Evolutionary conservation across 495 filamentous ascomycete genomes (phyloP).

Genomic region (Aspergillus avenaceus): DNA sequence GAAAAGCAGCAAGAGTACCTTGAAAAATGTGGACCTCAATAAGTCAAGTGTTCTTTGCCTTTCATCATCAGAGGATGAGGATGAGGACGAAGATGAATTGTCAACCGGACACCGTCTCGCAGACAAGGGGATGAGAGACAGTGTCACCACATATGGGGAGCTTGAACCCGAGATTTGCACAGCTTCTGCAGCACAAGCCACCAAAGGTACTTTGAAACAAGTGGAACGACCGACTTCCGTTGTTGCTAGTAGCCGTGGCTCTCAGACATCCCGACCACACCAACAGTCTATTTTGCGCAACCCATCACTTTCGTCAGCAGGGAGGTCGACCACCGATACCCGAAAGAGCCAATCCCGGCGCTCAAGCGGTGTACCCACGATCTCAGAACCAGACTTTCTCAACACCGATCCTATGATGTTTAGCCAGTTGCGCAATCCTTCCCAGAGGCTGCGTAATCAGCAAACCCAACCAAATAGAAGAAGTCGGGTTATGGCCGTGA

Average conservation of each 20-base stretch:
- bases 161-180: conserved; percentile 41
- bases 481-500: conserved; percentile 79
- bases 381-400: conserved; percentile 29
- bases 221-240: conserved; percentile 27
- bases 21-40: conserved; percentile 45
- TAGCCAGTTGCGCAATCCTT: conserved; percentile 1
- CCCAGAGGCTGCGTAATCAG: conserved; percentile 8
- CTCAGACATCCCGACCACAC: conserved; percentile 16
- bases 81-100: conserved; percentile 22
- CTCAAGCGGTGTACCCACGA: conserved; percentile 31
- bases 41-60: conserved; percentile 52
- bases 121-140: conserved; percentile 26
- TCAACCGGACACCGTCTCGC: conserved; percentile 6
- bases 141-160: conserved; percentile 35
- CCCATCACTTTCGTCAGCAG: conserved; percentile 24
- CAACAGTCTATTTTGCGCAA: conserved; percentile 13
- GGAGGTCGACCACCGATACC: conserved; percentile 20
- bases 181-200: conserved; percentile 34
- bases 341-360: conserved; percentile 26
- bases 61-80: conserved; percentile 55
- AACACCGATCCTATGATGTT: conserved; percentile 18
- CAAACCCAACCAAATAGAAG: conserved; percentile 37
- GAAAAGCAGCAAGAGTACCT: conserved; percentile 40
- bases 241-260: conserved; percentile 29
- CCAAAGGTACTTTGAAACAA: conserved; percentile 23